Evolutionary conservation across 108 stramenopile genomes (phyloP).

Genomic region (Nitzschia sp.): DNA sequence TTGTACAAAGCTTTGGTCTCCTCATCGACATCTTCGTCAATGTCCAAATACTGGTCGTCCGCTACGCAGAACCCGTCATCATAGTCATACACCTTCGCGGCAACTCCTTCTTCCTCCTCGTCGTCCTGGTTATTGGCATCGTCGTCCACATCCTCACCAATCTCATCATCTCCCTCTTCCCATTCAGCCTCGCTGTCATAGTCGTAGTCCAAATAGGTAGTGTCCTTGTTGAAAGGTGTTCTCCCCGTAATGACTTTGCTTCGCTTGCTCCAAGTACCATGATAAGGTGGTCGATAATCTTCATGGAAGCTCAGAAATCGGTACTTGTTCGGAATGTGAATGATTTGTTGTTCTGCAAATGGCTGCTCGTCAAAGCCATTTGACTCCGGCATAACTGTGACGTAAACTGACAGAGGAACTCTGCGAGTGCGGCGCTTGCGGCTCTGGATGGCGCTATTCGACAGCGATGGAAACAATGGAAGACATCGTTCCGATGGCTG

Average conservation of each 20-base stretch:
- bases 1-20: slow-evolving; percentile 65
- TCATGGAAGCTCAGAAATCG: slow-evolving; percentile 84
- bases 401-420: slow-evolving; percentile 35
- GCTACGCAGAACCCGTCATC: slow-evolving; percentile 81
- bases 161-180: slow-evolving; percentile 89
- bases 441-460: slow-evolving; percentile 17
- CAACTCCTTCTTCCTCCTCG: slow-evolving; percentile 63
- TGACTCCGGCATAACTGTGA: slow-evolving; percentile 35
- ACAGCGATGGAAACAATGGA: slow-evolving; percentile 25
- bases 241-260: slow-evolving; percentile 71
- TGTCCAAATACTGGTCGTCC: slow-evolving; percentile 53
- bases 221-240: slow-evolving; percentile 76
- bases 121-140: slow-evolving; percentile 68
- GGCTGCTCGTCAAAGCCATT: slow-evolving; percentile 43
- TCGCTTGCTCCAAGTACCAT: slow-evolving; percentile 89
- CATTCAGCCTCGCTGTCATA: slow-evolving; percentile 91
- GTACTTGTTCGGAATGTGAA: slow-evolving; percentile 74
- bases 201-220: slow-evolving; percentile 74
- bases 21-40: slow-evolving; percentile 73
- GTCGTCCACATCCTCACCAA: slow-evolving; percentile 75
- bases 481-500: neutral
- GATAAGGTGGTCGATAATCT: slow-evolving; percentile 84
- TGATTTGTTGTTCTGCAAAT: slow-evolving; percentile 66
- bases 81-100: slow-evolving; percentile 44
- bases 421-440: slow-evolving; percentile 32